Evolutionary conservation across 1,284 basidiomycete species (phyloP), one percentile per base, ranked within the genome.

Genomic region (Anthracocystis walkeri): DNA sequence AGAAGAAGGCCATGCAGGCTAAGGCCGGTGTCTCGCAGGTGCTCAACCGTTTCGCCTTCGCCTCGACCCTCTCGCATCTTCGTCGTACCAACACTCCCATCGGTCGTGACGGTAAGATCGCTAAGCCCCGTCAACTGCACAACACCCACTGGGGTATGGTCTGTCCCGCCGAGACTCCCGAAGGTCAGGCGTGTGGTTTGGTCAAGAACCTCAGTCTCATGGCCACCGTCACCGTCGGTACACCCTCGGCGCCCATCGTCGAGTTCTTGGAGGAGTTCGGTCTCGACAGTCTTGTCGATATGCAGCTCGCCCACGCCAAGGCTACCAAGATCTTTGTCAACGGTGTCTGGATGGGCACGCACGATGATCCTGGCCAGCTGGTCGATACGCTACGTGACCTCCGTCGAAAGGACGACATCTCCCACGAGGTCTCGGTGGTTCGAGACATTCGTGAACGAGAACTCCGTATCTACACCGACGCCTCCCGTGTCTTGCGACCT

Each of bases 81-180:
- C 94, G 97, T 82, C 93, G 97, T 33, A 97, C 94, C 85, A 99
- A 99, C 86, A 99, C 97, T 0, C 97, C 97, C 3, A 91, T 99
- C 58, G 97, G 97, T 63, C 92, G 97, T 77, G 97, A 99, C 86
- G 95, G 95, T 72, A 99, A 99, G 88, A 99, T 99, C 65, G 96
- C 97, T 57, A 99, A 99, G 86, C 97, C 97, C 57, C 96, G 97
- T 83, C 97, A 99, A 84, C 88, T 99, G 62, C 97, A 99, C 87
- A 99, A 99, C 85, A 98, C 97, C 2, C 96, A 99, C 85, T 99
- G 96, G 96, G 96, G 96, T 49, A 97, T 99, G 95, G 96, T 99
- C 12, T 84, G 83, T 49, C 97, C 96, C 45, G 97, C 97, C 54
- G 96, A 99, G 86, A 99, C 96, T 12, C 96, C 96, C 7, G 96